Evolutionary conservation across 1,139 yeast genomes (phyloP).

Genomic region (Nakaseomyces bracarensis): DNA sequence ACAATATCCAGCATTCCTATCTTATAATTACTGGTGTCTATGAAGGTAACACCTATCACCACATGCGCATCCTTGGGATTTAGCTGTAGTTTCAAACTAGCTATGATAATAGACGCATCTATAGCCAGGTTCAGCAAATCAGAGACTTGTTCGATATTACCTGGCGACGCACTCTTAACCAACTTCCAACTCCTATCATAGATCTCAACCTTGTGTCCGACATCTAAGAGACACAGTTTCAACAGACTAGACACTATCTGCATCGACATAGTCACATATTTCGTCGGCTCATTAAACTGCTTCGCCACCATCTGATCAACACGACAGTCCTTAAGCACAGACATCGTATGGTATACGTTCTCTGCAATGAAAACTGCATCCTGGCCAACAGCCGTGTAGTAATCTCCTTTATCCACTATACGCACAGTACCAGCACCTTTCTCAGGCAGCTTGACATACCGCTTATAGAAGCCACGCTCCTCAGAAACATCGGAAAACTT

Average conservation of each 20-base stretch:
- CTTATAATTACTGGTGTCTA: slow-evolving; percentile 61
- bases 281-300: slow-evolving; percentile 37
- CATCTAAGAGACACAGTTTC: slow-evolving; percentile 57
- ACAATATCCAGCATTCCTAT: slow-evolving; percentile 72
- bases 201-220: slow-evolving; percentile 71
- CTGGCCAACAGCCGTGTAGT: slow-evolving; percentile 61
- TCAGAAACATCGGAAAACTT: slow-evolving; percentile 51
- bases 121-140: slow-evolving; percentile 53
- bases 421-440: slow-evolving; percentile 48
- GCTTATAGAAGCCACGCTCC: slow-evolving; percentile 49
- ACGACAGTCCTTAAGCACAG: slow-evolving; percentile 56
- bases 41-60: slow-evolving; percentile 67
- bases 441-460: slow-evolving; percentile 45
- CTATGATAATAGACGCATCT: slow-evolving; percentile 59
- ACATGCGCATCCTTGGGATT: slow-evolving; percentile 38
- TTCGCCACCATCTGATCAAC: slow-evolving; percentile 32
- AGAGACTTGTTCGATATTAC: slow-evolving; percentile 77
- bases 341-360: slow-evolving; percentile 67
- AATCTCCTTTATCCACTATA: slow-evolving; percentile 69
- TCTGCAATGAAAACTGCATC: slow-evolving; percentile 84
- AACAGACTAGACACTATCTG: slow-evolving; percentile 64
- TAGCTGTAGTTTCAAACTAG: slow-evolving; percentile 54
- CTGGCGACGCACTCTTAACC: slow-evolving; percentile 71
- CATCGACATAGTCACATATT: slow-evolving; percentile 69
- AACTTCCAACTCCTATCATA: slow-evolving; percentile 55